Conservation (phyloP, 768 basidiomycete species). For the Pleurotus tuoliensis region DNA sequence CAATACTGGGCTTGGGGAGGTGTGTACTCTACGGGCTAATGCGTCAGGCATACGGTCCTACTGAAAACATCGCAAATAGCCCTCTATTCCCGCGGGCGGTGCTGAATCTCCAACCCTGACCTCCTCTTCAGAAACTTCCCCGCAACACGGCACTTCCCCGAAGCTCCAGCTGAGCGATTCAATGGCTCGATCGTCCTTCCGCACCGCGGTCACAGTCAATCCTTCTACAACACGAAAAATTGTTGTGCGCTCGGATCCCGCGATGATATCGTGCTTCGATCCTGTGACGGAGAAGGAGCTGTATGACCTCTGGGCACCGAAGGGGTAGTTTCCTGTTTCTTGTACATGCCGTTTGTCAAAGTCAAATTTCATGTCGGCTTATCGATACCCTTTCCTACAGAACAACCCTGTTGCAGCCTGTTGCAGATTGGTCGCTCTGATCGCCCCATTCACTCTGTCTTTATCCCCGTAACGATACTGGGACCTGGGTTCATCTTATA, state of each 20-base stretch:
- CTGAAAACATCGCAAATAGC: background rate
- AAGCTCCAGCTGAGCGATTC: constrained; percentile 19
- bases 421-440: no score
- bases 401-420: no score
- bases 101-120: constrained; percentile 30
- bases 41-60: background rate
- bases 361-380: no score
- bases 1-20: background rate
- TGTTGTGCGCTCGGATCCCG: constrained; percentile 59
- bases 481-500: no score
- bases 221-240: constrained; percentile 27
- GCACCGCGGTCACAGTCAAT: constrained; percentile 14
- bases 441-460: no score
- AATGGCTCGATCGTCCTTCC: constrained; percentile 26
- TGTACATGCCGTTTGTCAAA: no score
- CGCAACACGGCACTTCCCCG: constrained; percentile 10
- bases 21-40: background rate
- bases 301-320: constrained; percentile 74
- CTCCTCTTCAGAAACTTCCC: constrained; percentile 26
- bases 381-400: no score
- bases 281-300: constrained; percentile 64
- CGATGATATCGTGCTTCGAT: constrained; percentile 72
- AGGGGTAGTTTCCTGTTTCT: constrained; percentile 17
- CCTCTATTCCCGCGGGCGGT: constrained; percentile 2
- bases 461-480: no score